These are phyloP conservation scores for Purpureocillium lavendulum DNA, from an alignment of 2,329 filamentous ascomycete species.

Conservation along the genomic window DNA sequence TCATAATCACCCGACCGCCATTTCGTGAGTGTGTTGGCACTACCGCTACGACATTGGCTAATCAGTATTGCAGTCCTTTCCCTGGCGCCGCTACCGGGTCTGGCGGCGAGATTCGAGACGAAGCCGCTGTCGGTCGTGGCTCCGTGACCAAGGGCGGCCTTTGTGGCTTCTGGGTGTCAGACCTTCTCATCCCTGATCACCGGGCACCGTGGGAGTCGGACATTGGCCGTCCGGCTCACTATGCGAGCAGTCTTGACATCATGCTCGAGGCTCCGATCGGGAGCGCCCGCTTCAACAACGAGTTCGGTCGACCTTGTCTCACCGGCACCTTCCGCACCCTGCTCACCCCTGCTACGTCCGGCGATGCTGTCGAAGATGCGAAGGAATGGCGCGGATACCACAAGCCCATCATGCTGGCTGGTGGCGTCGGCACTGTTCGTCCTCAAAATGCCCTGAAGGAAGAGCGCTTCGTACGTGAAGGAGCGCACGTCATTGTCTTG, in stretches of 20 bases:
- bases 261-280: slow-evolving; percentile 97
- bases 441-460: slow-evolving; percentile 88
- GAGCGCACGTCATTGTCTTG: slow-evolving; percentile 86
- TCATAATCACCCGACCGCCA: slow-evolving; percentile 94
- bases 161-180: slow-evolving; percentile 89
- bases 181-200: slow-evolving; percentile 79
- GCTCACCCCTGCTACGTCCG: slow-evolving; percentile 38
- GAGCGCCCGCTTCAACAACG: slow-evolving; percentile 93
- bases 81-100: slow-evolving; percentile 90
- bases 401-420: slow-evolving; percentile 98
- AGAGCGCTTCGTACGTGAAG: slow-evolving; percentile 67
- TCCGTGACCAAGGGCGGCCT: slow-evolving; percentile 90
- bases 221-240: slow-evolving; percentile 81
- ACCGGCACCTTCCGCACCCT: slow-evolving; percentile 89
- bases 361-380: slow-evolving; percentile 32
- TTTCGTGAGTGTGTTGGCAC: slow-evolving; percentile 42
- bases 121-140: slow-evolving; percentile 87
- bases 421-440: slow-evolving; percentile 85
- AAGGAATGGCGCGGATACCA: slow-evolving; percentile 72
- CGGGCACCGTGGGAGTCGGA: slow-evolving; percentile 84
- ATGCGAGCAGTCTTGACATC: slow-evolving; percentile 89
- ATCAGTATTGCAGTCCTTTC: slow-evolving; percentile 45
- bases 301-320: slow-evolving; percentile 86
- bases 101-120: slow-evolving; percentile 91
- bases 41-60: neutral